Evolutionary conservation across 1,139 yeast genomes (phyloP).

Genomic region (Wickerhamiella pararugosa): DNA sequence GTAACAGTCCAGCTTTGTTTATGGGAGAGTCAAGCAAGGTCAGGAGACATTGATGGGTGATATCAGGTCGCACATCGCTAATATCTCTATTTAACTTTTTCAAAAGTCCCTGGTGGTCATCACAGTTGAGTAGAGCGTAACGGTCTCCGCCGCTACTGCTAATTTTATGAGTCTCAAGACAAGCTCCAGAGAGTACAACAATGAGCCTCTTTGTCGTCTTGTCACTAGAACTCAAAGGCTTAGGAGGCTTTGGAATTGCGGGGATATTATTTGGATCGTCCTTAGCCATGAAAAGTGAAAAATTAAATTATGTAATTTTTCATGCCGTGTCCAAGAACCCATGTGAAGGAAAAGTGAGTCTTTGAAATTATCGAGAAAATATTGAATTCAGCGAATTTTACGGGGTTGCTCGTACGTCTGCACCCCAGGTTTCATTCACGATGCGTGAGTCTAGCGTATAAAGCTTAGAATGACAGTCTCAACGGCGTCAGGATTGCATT

Average conservation of each 20-base stretch:
- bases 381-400: no score
- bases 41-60: conserved; percentile 83
- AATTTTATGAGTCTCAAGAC: conserved; percentile 86
- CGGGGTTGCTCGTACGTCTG: no score
- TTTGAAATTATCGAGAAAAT: no score
- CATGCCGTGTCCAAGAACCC: neutral
- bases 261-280: conserved; percentile 16
- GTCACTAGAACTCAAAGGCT: conserved; percentile 67
- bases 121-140: conserved; percentile 86
- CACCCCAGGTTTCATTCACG: no score
- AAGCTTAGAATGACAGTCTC: no score
- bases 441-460: no score
- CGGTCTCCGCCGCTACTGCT: conserved; percentile 78
- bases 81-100: conserved; percentile 95
- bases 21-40: conserved; percentile 91
- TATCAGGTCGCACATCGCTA: conserved; percentile 96
- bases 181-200: conserved; percentile 88
- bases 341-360: no score
- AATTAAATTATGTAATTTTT: conserved; percentile 3
- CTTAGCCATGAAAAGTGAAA: conserved; percentile 7
- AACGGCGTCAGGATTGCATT: no score
- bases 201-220: conserved; percentile 71
- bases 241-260: conserved; percentile 65
- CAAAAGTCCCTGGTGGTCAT: conserved; percentile 91
- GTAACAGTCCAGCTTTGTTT: conserved; percentile 91